Evolutionary conservation across 2,329 filamentous ascomycete species (phyloP).

Genomic region (Pseudopyricularia cyperi): DNA sequence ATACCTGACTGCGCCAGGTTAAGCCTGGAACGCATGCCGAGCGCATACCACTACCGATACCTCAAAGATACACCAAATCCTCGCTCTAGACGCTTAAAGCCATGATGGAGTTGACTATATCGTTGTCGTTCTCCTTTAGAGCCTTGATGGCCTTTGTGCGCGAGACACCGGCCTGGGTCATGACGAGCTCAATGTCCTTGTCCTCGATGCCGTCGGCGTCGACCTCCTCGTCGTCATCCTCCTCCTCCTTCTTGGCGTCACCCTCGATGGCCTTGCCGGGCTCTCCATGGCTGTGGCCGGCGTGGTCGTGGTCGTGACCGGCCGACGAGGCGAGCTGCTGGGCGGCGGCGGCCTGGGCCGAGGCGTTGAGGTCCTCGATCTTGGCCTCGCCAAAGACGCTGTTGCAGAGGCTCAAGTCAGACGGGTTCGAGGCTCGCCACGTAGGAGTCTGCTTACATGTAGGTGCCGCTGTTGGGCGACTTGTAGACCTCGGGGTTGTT

Average conservation of each 20-base stretch:
- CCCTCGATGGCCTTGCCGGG: constrained; percentile 44
- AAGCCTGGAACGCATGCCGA: background rate
- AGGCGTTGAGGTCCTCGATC: constrained; percentile 99
- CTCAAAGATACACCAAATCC: background rate
- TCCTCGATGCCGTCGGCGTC: constrained; percentile 90
- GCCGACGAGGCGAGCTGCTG: constrained; percentile 75
- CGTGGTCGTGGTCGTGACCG: constrained; percentile 52
- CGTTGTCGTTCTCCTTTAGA: constrained; percentile 97
- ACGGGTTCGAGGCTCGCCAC: background rate
- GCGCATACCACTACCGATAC: background rate
- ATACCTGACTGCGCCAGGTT: background rate
- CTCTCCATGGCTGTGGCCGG: constrained; percentile 53
- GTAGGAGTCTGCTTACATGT: constrained; percentile 65
- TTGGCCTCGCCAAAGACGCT: constrained; percentile 99
- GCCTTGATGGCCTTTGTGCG: constrained; percentile 99
- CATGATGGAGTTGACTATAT: constrained; percentile 99
- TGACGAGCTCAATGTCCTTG: constrained; percentile 99
- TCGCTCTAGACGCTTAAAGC: constrained; percentile 62
- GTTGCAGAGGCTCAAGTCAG: constrained; percentile 2
- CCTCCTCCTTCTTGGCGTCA: constrained; percentile 63
- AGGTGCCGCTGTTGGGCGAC: constrained; percentile 98
- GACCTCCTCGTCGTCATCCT: constrained; percentile 89
- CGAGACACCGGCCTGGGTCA: constrained; percentile 93
- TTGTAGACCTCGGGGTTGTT: constrained; percentile 99
- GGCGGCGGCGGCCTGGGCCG: constrained; percentile 88